These are phyloP conservation scores for Metarhizium anisopliae DNA, from an alignment of 2,329 filamentous ascomycete genomes.

Conservation along the genomic window DNA sequence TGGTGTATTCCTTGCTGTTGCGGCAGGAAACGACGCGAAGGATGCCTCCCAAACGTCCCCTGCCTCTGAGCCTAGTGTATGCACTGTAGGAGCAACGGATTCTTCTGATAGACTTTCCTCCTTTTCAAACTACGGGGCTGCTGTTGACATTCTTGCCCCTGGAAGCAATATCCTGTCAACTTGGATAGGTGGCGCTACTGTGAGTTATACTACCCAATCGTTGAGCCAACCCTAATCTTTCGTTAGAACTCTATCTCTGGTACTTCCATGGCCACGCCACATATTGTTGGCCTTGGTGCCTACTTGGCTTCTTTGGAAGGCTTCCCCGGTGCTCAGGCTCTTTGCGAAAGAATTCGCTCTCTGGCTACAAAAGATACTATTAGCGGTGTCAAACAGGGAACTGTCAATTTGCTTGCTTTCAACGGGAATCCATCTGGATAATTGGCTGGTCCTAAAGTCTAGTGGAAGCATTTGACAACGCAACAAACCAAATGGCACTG, in stretches of 20 bases:
- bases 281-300: constrained; percentile 48
- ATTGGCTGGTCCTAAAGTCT: no score
- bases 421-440: no score
- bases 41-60: constrained; percentile 28
- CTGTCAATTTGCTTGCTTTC: no score
- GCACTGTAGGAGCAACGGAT: constrained; percentile 45
- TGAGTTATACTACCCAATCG: constrained; percentile 53
- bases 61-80: constrained; percentile 35
- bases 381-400: no score
- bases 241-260: no score
- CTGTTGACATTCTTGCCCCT: constrained; percentile 43
- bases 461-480: no score
- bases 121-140: constrained; percentile 41
- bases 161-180: constrained; percentile 36
- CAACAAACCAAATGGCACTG: no score
- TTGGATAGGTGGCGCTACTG: constrained; percentile 34
- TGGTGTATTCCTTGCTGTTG: constrained; percentile 44
- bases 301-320: constrained; percentile 34
- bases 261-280: constrained; percentile 32
- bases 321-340: no score
- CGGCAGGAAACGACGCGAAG: constrained; percentile 40
- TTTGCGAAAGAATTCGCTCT: no score
- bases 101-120: constrained; percentile 9
- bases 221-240: no score
- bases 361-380: no score